A percentile compares a stretch with the other conserved stretches of the same genome.
Conservation (phyloP, 2,329 filamentous ascomycete species). For the Ceratocystis diversiconidia region DNA sequence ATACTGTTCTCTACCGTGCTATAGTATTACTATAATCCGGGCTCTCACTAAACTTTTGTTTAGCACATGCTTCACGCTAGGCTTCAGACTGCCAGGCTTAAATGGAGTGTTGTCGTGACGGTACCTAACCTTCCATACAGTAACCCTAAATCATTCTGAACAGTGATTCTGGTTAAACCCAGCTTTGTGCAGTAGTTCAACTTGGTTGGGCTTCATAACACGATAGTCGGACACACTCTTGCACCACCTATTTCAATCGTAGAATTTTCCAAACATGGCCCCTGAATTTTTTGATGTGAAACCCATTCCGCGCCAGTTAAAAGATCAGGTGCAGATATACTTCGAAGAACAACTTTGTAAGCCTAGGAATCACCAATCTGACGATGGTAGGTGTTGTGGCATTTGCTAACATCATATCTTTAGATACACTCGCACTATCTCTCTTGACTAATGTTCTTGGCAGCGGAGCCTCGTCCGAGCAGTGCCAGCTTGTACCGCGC, state of each 20-base stretch:
- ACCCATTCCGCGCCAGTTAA: constrained; percentile 12
- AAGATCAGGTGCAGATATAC: constrained; percentile 17
- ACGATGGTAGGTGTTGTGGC: background rate
- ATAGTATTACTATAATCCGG: too few relatives aligned
- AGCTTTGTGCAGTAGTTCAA: too few relatives aligned
- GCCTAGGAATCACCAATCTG: constrained; percentile 8
- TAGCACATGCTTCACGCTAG: too few relatives aligned
- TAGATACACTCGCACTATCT: constrained; percentile 44
- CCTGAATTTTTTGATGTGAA: background rate
- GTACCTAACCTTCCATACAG: too few relatives aligned
- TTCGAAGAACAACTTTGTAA: constrained; percentile 22
- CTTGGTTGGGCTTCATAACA: too few relatives aligned
- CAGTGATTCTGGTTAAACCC: too few relatives aligned
- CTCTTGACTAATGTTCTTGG: constrained; percentile 51
- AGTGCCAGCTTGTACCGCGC: constrained; percentile 9
- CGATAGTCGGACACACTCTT: too few relatives aligned
- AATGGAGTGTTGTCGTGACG: too few relatives aligned
- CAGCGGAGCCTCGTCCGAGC: constrained; percentile 31
- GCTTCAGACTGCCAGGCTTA: too few relatives aligned
- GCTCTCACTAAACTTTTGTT: too few relatives aligned
- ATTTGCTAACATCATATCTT: background rate
- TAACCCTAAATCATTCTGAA: too few relatives aligned
- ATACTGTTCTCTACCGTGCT: background rate
- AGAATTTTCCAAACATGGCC: background rate
- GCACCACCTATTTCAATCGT: background rate